Conservation (phyloP, 176 grass and related monocot species). For the Oryza longistaminata region DNA sequence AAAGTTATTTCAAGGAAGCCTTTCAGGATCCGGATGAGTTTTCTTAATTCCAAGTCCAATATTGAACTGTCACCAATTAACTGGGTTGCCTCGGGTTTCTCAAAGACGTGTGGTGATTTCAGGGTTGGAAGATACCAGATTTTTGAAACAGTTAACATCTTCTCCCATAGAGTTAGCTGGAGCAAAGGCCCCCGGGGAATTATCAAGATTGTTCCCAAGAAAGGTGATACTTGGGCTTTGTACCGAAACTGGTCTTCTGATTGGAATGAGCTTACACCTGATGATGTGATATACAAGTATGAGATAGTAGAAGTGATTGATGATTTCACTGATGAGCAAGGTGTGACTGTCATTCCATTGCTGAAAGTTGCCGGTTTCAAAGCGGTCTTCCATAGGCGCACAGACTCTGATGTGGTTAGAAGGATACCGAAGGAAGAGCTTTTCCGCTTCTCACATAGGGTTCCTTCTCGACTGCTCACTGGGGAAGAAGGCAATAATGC, state of each 20-base stretch:
- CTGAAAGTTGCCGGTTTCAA: slow-evolving; percentile 74
- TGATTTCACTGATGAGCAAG: slow-evolving; percentile 52
- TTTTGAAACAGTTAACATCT: slow-evolving; percentile 70
- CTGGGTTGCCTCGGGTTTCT: slow-evolving; percentile 63
- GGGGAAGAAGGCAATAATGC: slow-evolving; percentile 66
- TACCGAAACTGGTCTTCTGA: slow-evolving; percentile 64
- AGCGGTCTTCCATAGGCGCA: slow-evolving; percentile 54
- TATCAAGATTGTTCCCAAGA: slow-evolving; percentile 62
- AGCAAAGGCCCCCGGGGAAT: slow-evolving; percentile 60
- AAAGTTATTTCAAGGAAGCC: slow-evolving; percentile 65
- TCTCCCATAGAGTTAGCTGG: slow-evolving; percentile 64
- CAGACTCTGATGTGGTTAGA: slow-evolving; percentile 40
- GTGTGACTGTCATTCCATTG: slow-evolving; percentile 52
- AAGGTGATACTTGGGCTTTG: slow-evolving; percentile 73
- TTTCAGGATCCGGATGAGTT: slow-evolving; percentile 70
- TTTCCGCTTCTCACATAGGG: slow-evolving; percentile 77
- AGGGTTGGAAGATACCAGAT: slow-evolving; percentile 66
- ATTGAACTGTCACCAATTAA: slow-evolving; percentile 63
- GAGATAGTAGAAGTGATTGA: slow-evolving; percentile 64
- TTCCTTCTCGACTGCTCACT: slow-evolving; percentile 66
- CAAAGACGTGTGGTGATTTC: slow-evolving; percentile 75
- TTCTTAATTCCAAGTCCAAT: slow-evolving; percentile 77
- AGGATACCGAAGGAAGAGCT: slow-evolving; percentile 67
- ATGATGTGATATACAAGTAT: slow-evolving; percentile 64
- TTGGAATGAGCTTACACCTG: slow-evolving; percentile 65